These are phyloP conservation scores for Scutellaria minor DNA, from an alignment of 257 asterid species.

Conservation along the genomic window DNA sequence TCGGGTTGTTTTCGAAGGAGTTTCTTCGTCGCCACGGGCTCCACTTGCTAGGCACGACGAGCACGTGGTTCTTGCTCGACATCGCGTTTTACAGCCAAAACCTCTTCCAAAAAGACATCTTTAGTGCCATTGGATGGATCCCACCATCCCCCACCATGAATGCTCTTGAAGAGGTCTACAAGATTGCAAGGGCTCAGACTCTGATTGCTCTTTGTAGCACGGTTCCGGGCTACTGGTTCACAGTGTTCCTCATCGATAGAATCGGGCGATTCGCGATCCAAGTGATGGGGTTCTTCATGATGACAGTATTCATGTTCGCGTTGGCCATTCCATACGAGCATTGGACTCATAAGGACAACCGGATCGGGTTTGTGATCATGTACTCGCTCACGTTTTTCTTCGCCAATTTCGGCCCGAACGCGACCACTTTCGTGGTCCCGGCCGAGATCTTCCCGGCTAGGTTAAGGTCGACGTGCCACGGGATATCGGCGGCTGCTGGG, in stretches of 20 bases:
- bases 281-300: slow-evolving; percentile 59
- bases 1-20: slow-evolving; percentile 49
- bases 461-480: slow-evolving; percentile 64
- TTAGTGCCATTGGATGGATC: slow-evolving; percentile 63
- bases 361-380: slow-evolving; percentile 56
- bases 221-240: slow-evolving; percentile 69
- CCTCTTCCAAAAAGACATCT: slow-evolving; percentile 58
- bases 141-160: slow-evolving; percentile 56
- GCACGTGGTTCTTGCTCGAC: slow-evolving; percentile 61
- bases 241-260: slow-evolving; percentile 53
- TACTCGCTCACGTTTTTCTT: slow-evolving; percentile 64
- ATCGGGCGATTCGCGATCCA: slow-evolving; percentile 58
- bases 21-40: slow-evolving; percentile 56
- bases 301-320: slow-evolving; percentile 62
- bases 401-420: slow-evolving; percentile 63
- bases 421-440: slow-evolving; percentile 62
- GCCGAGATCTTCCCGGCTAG: slow-evolving; percentile 69
- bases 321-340: slow-evolving; percentile 60
- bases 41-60: slow-evolving; percentile 58
- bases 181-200: slow-evolving; percentile 58
- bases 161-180: slow-evolving; percentile 57
- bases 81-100: slow-evolving; percentile 63
- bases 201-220: slow-evolving; percentile 63
- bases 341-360: slow-evolving; percentile 52
- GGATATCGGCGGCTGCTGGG: slow-evolving; percentile 64